These are phyloP conservation scores for Heracleum sosnowskyi DNA, from an alignment of 129 eudicot genomes.

Conservation along the genomic window DNA sequence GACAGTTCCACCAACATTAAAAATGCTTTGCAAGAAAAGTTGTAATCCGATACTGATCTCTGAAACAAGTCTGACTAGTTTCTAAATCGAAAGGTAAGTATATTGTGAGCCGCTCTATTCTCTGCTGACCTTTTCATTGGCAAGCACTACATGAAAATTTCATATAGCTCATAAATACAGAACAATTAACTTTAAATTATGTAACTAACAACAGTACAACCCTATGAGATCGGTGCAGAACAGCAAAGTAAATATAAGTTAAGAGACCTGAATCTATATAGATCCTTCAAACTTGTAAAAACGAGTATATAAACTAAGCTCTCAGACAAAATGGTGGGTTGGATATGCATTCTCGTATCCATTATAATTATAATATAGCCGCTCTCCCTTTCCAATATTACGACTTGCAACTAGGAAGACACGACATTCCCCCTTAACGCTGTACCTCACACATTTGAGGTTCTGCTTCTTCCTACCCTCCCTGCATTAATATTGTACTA, in stretches of 20 bases:
- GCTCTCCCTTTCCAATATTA: slow-evolving; percentile 80
- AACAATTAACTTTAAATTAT: too few relatives aligned
- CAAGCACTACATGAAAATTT: background rate
- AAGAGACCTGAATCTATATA: slow-evolving; percentile 1
- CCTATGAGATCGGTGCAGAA: background rate
- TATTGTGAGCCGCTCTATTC: too few relatives aligned
- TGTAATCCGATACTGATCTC: too few relatives aligned
- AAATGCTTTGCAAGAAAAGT: background rate
- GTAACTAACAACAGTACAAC: background rate
- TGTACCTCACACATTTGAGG: slow-evolving; percentile 63
- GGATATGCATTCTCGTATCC: slow-evolving; percentile 94
- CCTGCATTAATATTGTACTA: slow-evolving; percentile 39
- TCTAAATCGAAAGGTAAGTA: too few relatives aligned
- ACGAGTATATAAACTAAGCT: background rate
- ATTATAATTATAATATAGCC: slow-evolving; percentile 85
- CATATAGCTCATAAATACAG: background rate
- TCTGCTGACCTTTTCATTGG: background rate
- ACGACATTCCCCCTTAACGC: slow-evolving; percentile 68
- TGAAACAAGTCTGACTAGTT: background rate
- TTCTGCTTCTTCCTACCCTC: slow-evolving; percentile 64
- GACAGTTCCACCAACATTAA: background rate
- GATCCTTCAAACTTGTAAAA: background rate
- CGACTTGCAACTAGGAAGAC: slow-evolving; percentile 64
- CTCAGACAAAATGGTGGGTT: slow-evolving; percentile 74
- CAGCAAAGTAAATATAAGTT: slow-evolving; percentile 3